Evolutionary conservation across 495 filamentous ascomycete genomes (phyloP), one percentile per base, ranked within the genome.

Genomic region (Pseudoneurospora amorphoporcata): DNA sequence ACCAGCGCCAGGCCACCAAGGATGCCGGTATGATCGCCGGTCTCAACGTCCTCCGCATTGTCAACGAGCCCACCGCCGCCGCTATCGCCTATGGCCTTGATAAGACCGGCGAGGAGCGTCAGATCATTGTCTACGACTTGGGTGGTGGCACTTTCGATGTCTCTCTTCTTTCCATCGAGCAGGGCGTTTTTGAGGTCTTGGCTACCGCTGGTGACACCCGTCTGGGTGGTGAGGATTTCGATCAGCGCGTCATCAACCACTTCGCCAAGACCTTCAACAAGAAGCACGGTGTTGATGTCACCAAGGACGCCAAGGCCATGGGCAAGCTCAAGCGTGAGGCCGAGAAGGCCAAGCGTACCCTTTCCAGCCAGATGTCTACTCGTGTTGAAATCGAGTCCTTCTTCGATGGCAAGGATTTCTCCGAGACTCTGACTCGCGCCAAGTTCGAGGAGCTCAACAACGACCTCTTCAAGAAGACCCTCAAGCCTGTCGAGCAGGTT

Each of bases 61-160:
- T 98, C 83, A 98, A 98, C 84, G 92, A 95, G 82, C 92, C 92
- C 75, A 95, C 92, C 77, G 92, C 92, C 78, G 92, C 92, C 78
- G 92, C 92, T 82, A 92, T 95, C 79, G 92, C 92, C 74, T 94
- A 94, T 81, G 92, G 93, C 82, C 86, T 97, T 77, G 93, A 96
- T 83, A 94, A 95, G 89, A 90, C 88, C 68, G 89, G 88, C 75
- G 92, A 89, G 69, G 93, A 97, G 82, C 91, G 92, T 80, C 93
- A 95, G 86, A 94, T 96, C 80, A 93, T 96, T 77, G 93, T 96
- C 77, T 97, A 96, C 84, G 95, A 99, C 90, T 92, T 99, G 76
- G 95, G 95, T 90, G 95, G 95, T 91, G 95, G 95, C 90, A 98
- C 95, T 78, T 99, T 99, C 83, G 95, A 99, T 95, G 95, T 99